Evolutionary conservation across 2,329 filamentous ascomycete genomes (phyloP), one percentile per base, ranked within the genome.

Genomic region (Pseudofabraea citricarpa): DNA sequence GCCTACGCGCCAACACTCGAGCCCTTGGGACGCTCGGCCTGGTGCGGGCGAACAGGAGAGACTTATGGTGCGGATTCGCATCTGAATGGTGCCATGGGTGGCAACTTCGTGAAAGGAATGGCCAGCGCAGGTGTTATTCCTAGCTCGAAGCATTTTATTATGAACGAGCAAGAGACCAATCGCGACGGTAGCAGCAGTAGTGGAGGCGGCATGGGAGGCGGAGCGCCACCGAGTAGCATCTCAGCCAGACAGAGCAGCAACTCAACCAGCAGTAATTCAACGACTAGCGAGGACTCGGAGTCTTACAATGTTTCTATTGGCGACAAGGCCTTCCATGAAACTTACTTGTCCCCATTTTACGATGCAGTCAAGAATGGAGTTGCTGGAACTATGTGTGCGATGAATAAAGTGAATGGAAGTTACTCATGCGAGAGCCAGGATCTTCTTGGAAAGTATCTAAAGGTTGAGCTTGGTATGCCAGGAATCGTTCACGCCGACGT

Each of bases 11-110:
- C 58, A 1, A 61, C 58, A 16, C 41, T 50, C 13, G 44, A 44
- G 23, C 56, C 56, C n/a, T 50, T 57, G 8, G 57, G 57, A 18
- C 53, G 57, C 15, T 55, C 47, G 2, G 54, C 54, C 1, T 56
- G 54, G 54, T 46, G 46, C 2, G 55, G 56, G 2, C 50, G 55
- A 18, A 48, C 40, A 6, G 53, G 54, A 9, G 56, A 57, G 40
- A 53, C 47, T 0, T 57, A 54, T 36, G 54, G 54, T 8, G 38
- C 48, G 6, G 57, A 60, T 27, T 52, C 51, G 7, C 56, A 57
- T 26, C 38, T 44, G 4, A 44, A 44, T 18, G 42, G 42, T 40
- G 13, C 15, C 27, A 40, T 44, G 36, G 29, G 26, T 33, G 42
- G 36, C 20, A n/a, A 44, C 4, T 33, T 36, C 13, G 36, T 35